Base-by-base conservation (phyloP, 192 early-diverging fungal species). In the Gonapodya prolifera region DNA sequence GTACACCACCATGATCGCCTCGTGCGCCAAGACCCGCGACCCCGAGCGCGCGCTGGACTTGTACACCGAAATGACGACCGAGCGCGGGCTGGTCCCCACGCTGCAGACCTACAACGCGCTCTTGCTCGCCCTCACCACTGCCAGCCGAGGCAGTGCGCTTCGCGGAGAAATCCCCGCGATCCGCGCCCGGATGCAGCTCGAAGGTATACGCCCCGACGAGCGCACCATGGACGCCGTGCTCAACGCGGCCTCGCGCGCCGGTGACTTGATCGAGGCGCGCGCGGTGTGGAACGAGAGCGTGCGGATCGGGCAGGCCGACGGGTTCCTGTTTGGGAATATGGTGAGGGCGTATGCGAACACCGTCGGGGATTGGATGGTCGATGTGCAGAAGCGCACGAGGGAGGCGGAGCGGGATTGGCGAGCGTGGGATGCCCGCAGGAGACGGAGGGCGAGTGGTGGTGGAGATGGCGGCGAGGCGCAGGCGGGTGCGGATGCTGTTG, bases 41-140 rank as follows among this genome's bases (percentile, higher is more conserved):
- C 91, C 92, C n/a, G 97, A 99, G 78, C 83, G 86, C 35, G 97
- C 97, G 2, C 87, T 99, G 75, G 93, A 96, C 78, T 83, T 99
- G 70, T 97, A 95, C 84, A 87, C 90, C 76, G 93, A 97, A 78
- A 97, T 98, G 92, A 82, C 90, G 28, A 81, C 83, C 69, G 87
- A 87, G 8, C 81, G 86, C 35, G 81, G 84, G 2, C 83, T 97
- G 29, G 85, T 85, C 13, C 91, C 92, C 0, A 95, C 93, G 0
- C 91, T 92, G 33, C 89, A 92, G 0, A 97, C 96, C 0, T 97
- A 93, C 79, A 97, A 95, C 77, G 86, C 91, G 29, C 83, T 99
- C 34, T 92, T 99, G 73, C 86, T 92, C 78, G 94, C 97, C 45
- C 45, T 61, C 45, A 23, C 45, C 8, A 30, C 71, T 29, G 45